A percentile compares a stretch with the other conserved stretches of the same genome.
Conservation (phyloP, 352 stramenopile genomes). For the Pythium dissotocum region DNA sequence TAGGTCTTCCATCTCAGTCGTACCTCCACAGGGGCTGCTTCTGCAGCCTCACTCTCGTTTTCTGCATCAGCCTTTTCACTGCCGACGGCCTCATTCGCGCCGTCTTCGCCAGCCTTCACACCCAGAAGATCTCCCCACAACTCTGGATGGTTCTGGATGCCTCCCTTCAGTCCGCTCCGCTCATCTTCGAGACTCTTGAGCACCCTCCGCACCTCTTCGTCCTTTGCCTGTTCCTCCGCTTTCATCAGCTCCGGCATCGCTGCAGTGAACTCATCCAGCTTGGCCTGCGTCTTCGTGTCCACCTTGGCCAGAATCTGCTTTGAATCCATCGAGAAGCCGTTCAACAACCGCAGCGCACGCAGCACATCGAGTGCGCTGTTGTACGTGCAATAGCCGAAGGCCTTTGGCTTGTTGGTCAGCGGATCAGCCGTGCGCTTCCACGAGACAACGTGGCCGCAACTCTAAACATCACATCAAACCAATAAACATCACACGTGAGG, state of each 20-base stretch:
- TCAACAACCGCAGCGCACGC: slow-evolving; percentile 47
- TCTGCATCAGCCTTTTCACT: background rate
- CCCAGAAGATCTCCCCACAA: slow-evolving; percentile 37
- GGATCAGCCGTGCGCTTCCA: slow-evolving; percentile 54
- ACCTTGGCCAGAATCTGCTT: slow-evolving; percentile 47
- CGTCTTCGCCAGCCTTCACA: background rate
- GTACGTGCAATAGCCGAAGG: slow-evolving; percentile 54
- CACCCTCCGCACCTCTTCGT: slow-evolving; percentile 28
- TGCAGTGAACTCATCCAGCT: slow-evolving; percentile 34
- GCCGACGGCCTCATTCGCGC: background rate
- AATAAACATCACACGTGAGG: background rate
- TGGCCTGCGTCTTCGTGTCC: slow-evolving; percentile 37
- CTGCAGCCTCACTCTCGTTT: slow-evolving; percentile 3
- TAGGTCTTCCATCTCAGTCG: background rate
- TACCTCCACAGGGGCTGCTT: slow-evolving; percentile 22
- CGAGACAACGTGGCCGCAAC: slow-evolving; percentile 41
- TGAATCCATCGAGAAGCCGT: slow-evolving; percentile 44
- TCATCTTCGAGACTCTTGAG: slow-evolving; percentile 37
- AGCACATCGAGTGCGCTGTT: slow-evolving; percentile 34
- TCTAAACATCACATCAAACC: slow-evolving; percentile 17
- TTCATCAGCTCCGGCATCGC: slow-evolving; percentile 31
- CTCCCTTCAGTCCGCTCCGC: slow-evolving; percentile 35
- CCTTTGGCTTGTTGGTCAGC: slow-evolving; percentile 42
- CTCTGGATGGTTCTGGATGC: slow-evolving; percentile 38
- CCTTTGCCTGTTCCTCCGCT: slow-evolving; percentile 27